Evolutionary conservation across 1,284 basidiomycete genomes (phyloP), one percentile per base, ranked within the genome.

Genomic region (Sporisorium graminicola): DNA sequence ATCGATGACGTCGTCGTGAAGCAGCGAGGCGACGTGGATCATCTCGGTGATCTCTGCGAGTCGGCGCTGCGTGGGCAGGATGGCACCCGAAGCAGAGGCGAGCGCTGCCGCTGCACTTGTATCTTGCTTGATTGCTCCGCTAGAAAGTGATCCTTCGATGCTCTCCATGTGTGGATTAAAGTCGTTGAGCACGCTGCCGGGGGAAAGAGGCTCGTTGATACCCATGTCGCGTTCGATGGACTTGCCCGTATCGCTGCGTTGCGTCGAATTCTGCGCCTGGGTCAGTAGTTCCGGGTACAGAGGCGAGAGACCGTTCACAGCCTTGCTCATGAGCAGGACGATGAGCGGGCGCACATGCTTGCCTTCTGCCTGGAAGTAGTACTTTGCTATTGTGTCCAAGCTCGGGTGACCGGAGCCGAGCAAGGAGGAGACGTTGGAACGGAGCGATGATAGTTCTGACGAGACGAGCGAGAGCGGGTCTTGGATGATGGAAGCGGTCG

Each of bases 31-130:
- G 74, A 98, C 94, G 85, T 99, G 95, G 71, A 99, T 94, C 94
- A 99, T 98, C 86, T 99, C 97, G 55, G 94, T 92, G 64, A 99
- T 97, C 84, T 96, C 94, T 2, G 96, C 96, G 26, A 99, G 90
- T 31, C 96, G 91, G 26, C 92, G 88, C 86, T 99, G 96, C 0
- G 94, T 93, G 8, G 96, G 94, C 9, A 98, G 90, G 44, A 85
- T 82, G 35, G 72, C 65, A 26, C 74, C 63, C 0, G 68, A 52
- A 5, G 74, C 56, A 13, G 62, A 63, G 0, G 62, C 46, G 5
- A 66, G 55, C 18, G 62, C 58, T n/a, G 55, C 47, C 3, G 58
- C 61, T n/a, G 66, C 56, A 5, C 29, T 50, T 3, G 37, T 56
- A 26, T 65, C 68, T 20, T 46, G 33, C 22, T 43, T 31, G 12